Evolutionary conservation across 2,329 filamentous ascomycete species (phyloP).

Genomic region (Drechslera avenae): DNA sequence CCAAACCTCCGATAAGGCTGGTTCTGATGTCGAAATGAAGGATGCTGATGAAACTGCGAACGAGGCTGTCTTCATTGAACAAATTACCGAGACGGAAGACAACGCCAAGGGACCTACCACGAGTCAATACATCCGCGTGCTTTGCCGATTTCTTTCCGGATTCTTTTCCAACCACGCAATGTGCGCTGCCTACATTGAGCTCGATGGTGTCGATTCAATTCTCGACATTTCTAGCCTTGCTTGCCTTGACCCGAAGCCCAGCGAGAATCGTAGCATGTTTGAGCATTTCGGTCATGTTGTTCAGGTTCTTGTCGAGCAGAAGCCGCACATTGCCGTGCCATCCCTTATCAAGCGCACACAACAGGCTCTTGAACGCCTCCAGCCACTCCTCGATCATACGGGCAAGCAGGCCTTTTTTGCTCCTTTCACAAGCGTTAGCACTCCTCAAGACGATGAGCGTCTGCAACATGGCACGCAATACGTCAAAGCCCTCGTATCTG

Average conservation of each 20-base stretch:
- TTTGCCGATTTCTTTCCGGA: conserved; percentile 76
- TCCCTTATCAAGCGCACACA: conserved; percentile 78
- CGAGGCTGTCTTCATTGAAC: conserved; percentile 41
- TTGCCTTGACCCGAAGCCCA: conserved; percentile 76
- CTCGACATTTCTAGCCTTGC: conserved; percentile 83
- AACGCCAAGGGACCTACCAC: conserved; percentile 57
- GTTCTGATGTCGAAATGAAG: conserved; percentile 66
- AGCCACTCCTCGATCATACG: conserved; percentile 65
- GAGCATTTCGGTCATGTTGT: conserved; percentile 75
- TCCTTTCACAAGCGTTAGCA: conserved; percentile 56
- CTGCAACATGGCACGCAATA: conserved; percentile 71
- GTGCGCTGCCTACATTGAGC: conserved; percentile 74
- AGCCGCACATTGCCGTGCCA: conserved; percentile 79
- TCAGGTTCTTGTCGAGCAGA: conserved; percentile 77
- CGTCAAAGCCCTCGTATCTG: conserved; percentile 76
- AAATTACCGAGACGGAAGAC: conserved; percentile 56
- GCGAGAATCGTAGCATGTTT: conserved; percentile 64
- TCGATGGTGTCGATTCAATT: conserved; percentile 80
- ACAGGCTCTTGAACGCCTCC: conserved; percentile 68
- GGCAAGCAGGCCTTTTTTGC: conserved; percentile 69
- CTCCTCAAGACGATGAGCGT: conserved; percentile 42
- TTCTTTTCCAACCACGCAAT: conserved; percentile 77
- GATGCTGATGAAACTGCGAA: conserved; percentile 48
- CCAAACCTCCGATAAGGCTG: conserved; percentile 18
- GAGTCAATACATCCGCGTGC: conserved; percentile 74